A percentile compares a stretch with the other conserved stretches of the same genome.
Evolutionary conservation across 805 yeast species (phyloP).

Genomic region (Metschnikowia cubensis): DNA sequence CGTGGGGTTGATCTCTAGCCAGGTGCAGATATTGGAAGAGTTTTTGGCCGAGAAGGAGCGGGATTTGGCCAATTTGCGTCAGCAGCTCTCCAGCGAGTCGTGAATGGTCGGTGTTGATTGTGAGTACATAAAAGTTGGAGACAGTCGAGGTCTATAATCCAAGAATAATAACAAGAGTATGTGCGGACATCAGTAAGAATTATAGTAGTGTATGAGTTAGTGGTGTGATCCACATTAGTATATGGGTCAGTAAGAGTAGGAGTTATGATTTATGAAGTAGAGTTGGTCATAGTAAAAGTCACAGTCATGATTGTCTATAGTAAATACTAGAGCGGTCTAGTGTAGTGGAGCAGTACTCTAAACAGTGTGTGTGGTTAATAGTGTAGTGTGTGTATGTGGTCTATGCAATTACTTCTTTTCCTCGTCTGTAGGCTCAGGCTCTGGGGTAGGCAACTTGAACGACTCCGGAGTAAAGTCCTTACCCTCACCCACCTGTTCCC

Average conservation of each 20-base stretch:
- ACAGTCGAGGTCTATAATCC: not conserved
- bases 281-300: too few species aligned
- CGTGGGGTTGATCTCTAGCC: constrained; percentile 68
- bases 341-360: not conserved
- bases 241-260: too few species aligned
- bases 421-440: constrained; percentile 58
- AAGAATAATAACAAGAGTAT: not conserved
- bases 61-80: constrained; percentile 43
- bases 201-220: not conserved
- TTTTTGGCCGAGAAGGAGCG: constrained; percentile 57
- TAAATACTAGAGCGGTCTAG: not conserved
- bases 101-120: not conserved
- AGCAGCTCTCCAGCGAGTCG: constrained; percentile 9
- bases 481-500: constrained; percentile 92
- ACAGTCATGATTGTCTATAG: too few species aligned
- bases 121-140: too few species aligned
- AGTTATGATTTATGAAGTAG: too few species aligned
- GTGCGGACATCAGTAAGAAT: not conserved
- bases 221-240: too few species aligned
- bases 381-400: not conserved
- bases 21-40: constrained; percentile 67
- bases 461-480: constrained; percentile 74
- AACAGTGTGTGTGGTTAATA: not conserved
- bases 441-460: constrained; percentile 79
- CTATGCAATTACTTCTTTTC: constrained; percentile 24